Conservation (phyloP, 148 eudicot species). For the Gaultheria prostrata region DNA sequence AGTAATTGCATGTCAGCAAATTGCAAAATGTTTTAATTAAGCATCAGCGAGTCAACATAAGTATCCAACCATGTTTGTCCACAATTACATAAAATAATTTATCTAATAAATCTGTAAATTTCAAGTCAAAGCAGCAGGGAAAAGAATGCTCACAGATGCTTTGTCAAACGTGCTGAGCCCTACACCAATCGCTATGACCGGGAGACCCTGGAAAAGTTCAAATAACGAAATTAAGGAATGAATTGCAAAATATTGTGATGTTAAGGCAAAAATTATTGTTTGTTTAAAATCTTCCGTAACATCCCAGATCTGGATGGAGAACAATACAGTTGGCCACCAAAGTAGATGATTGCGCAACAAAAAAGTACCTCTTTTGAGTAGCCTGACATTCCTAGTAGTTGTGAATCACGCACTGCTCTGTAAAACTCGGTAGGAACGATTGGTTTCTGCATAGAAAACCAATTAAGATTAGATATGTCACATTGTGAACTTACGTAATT, state of each 20-base stretch:
- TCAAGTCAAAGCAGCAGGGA: neutral
- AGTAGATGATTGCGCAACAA: neutral
- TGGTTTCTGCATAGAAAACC: constrained; percentile 67
- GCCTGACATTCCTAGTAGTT: constrained; percentile 86
- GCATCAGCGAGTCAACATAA: neutral
- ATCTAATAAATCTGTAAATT: neutral
- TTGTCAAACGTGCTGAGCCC: constrained; percentile 92
- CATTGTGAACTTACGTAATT: neutral
- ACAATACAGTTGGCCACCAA: neutral
- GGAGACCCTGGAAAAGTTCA: constrained; percentile 62
- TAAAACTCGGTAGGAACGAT: constrained; percentile 72
- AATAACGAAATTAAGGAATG: neutral
- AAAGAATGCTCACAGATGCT: constrained; percentile 76
- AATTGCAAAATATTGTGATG: neutral
- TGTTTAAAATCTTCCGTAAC: neutral
- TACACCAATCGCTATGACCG: constrained; percentile 82
- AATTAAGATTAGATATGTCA: neutral
- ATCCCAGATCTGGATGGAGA: neutral
- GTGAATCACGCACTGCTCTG: constrained; percentile 81
- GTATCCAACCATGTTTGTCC: neutral
- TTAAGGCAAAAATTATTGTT: neutral
- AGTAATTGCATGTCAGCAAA: neutral
- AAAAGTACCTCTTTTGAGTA: constrained; percentile 74
- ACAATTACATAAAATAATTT: neutral
- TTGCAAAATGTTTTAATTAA: neutral